Conservation (phyloP, 2,329 filamentous ascomycete species). For the Aspergillus intermedius region DNA sequence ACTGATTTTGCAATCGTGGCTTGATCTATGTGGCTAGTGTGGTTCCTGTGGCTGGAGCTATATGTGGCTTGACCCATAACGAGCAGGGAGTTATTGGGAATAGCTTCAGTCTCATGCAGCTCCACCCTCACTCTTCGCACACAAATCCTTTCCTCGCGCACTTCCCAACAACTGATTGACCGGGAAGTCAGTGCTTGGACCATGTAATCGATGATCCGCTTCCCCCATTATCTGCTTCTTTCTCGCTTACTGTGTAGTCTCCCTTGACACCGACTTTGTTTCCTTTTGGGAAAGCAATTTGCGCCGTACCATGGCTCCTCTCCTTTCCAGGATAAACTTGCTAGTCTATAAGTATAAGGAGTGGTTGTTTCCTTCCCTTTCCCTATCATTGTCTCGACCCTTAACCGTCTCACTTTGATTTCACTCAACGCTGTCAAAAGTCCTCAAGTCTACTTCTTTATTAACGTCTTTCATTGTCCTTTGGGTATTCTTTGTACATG, state of each 20-base stretch:
- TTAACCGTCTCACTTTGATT: constrained; percentile 1
- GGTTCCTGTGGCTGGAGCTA: constrained; percentile 6
- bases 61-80: constrained; percentile 14
- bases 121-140: background rate
- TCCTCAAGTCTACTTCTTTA: background rate
- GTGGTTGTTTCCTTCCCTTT: background rate
- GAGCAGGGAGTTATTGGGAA: constrained; percentile 1
- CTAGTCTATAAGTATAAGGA: background rate
- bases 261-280: background rate
- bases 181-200: background rate
- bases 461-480: background rate
- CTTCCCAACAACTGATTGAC: background rate
- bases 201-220: background rate
- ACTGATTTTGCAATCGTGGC: constrained; percentile 5
- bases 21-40: constrained; percentile 5
- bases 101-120: constrained; percentile 6
- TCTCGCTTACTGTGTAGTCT: background rate
- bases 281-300: background rate
- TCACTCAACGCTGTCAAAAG: too few species aligned
- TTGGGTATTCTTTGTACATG: background rate
- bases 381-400: background rate
- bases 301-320: background rate
- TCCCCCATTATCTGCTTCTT: background rate
- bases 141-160: background rate
- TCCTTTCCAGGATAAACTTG: background rate